Base-by-base conservation (phyloP, 1,284 basidiomycete species). In the Puccinia sorghi region DNA sequence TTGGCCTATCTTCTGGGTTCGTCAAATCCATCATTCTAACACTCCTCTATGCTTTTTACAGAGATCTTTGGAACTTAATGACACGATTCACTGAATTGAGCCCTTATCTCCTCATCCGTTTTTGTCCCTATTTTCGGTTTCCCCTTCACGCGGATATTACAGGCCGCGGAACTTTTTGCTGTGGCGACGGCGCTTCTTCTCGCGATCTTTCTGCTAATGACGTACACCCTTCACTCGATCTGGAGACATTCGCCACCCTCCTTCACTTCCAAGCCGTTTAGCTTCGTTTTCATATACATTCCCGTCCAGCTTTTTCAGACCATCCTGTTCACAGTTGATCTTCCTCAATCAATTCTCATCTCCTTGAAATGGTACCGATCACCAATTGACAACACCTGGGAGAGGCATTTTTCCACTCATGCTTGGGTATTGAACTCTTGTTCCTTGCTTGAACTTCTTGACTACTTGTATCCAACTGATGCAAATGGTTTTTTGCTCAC, bases 211-310 rank as follows among this genome's bases (percentile, higher is more conserved):
- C 27, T 64, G 1, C 32, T 79, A 11, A 64, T 72, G 54, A 69
- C 67, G n/a, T 79, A 52, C 15, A 72, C 67, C 6, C 70, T 71
- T n/a, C 59, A 71, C 70, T 79, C 70, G 37, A 63, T 79, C 32
- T 59, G 56, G 54, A 64, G 43, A n/a, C 56, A 79, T 46, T 72
- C 59, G 25, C 69, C 69, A 13, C 67, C 70, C n/a, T 72, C 70
- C 7, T 84, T 84, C 2, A 81, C 84, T 59, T 81, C 82, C 43
- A 84, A 86, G 70, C 87, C 87, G 3, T 81, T 88, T 72, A 87
- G 87, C 82, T 85, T 86, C 64, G 73, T 87, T 13, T 86, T 87
- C 81, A 86, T 88, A 81, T 87, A 87, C 82, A 84, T 86, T 0
- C 86, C 86, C 3, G 84, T 87, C 82, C 85, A 85, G 27, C 83